These are phyloP conservation scores for Neurospora sp. DNA, from an alignment of 495 filamentous ascomycete species.

Conservation along the genomic window DNA sequence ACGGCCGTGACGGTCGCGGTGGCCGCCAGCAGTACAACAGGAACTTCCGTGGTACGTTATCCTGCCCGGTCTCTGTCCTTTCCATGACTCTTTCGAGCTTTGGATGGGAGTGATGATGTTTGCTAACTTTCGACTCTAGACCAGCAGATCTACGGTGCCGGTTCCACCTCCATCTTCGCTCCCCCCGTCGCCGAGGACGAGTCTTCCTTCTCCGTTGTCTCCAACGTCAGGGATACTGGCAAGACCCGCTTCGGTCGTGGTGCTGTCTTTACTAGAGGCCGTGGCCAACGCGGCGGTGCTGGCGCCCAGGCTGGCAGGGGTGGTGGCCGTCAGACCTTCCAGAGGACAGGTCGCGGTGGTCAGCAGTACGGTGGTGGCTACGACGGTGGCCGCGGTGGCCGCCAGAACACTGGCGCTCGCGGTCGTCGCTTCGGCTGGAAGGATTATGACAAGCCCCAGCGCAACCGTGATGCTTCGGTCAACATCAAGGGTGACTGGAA, in stretches of 20 bases:
- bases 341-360: constrained; percentile 35
- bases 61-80: neutral
- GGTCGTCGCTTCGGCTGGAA: constrained; percentile 93
- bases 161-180: constrained; percentile 75
- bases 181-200: constrained; percentile 90
- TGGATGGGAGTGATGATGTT: neutral
- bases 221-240: constrained; percentile 74
- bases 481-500: constrained; percentile 91
- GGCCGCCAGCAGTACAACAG: constrained; percentile 82
- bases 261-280: constrained; percentile 77
- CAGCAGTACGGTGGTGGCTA: constrained; percentile 39
- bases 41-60: constrained; percentile 71
- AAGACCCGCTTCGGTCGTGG: constrained; percentile 85
- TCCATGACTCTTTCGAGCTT: neutral
- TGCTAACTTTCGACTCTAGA: constrained; percentile 39
- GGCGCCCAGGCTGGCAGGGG: constrained; percentile 52
- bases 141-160: constrained; percentile 93
- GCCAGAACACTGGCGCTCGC: constrained; percentile 39
- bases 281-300: constrained; percentile 64
- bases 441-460: constrained; percentile 95
- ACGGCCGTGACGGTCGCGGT: constrained; percentile 60
- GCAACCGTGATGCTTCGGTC: constrained; percentile 89
- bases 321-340: constrained; percentile 48
- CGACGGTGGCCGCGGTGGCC: constrained; percentile 47
- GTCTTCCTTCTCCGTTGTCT: constrained; percentile 94